phyloP scores from a whole-genome alignment of 2,329 filamentous ascomycete genomes.

The Alternaria sp. region DNA sequence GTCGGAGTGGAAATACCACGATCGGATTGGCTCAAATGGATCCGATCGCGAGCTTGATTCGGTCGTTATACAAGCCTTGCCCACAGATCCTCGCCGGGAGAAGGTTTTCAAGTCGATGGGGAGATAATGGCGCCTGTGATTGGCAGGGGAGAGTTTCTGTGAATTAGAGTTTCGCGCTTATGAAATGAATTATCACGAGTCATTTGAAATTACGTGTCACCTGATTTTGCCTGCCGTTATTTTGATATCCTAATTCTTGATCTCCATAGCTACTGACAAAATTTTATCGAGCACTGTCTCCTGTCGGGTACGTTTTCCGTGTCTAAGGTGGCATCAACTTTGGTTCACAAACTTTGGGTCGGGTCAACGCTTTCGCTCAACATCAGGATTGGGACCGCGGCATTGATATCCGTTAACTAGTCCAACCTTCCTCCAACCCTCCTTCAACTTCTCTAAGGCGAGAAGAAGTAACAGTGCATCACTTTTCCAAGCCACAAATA shows the following conservation, averaged over 20 bases:
- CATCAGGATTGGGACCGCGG: background rate
- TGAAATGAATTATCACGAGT: constrained; percentile 2
- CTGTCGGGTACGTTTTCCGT: background rate
- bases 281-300: background rate
- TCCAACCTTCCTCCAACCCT: background rate
- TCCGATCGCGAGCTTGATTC: constrained; percentile 43
- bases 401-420: background rate
- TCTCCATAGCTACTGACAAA: background rate
- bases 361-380: background rate
- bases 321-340: background rate
- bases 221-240: background rate
- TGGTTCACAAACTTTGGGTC: constrained; percentile 1
- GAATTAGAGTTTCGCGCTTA: constrained; percentile 3
- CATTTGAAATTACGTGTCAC: background rate
- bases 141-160: constrained; percentile 1
- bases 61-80: constrained; percentile 33
- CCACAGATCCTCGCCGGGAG: constrained; percentile 38
- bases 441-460: background rate
- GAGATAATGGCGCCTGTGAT: constrained; percentile 1
- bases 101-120: constrained; percentile 38
- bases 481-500: background rate
- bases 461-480: background rate
- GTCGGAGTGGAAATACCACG: constrained; percentile 35
- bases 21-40: constrained; percentile 37
- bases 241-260: background rate